A percentile compares a stretch with the other conserved stretches of the same genome.
Evolutionary conservation across 2,329 filamentous ascomycete genomes (phyloP).

Genomic region (Ophiocordyceps camponoti-saundersi): DNA sequence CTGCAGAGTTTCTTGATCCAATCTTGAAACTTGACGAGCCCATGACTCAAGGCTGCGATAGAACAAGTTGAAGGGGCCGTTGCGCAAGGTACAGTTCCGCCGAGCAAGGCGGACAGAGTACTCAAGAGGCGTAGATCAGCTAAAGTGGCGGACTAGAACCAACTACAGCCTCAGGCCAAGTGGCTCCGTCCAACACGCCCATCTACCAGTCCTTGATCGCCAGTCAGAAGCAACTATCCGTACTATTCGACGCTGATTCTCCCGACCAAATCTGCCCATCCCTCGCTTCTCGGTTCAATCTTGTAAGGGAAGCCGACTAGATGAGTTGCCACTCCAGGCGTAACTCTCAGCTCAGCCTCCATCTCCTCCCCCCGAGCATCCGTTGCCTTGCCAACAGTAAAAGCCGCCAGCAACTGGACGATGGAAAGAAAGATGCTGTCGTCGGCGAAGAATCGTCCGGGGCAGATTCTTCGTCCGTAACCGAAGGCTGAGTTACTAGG

Average conservation of each 20-base stretch:
- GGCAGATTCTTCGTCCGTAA: conserved; percentile 18
- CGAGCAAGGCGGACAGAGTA: too few species aligned
- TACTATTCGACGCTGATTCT: background rate
- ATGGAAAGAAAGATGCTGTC: conserved; percentile 14
- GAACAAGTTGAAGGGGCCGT: too few species aligned
- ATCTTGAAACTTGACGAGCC: too few species aligned
- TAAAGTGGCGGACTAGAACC: too few species aligned
- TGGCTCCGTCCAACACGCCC: too few species aligned
- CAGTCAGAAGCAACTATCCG: background rate
- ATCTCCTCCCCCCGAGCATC: conserved; percentile 18
- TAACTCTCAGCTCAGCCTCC: conserved; percentile 4
- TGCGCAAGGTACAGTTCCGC: too few species aligned
- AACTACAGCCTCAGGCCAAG: too few species aligned
- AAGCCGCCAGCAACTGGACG: conserved; percentile 21
- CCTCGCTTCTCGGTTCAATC: background rate
- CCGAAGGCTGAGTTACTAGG: conserved; percentile 14
- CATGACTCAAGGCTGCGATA: too few species aligned
- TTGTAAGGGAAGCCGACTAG: background rate
- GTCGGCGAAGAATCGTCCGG: conserved; percentile 15
- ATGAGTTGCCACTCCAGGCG: conserved; percentile 1
- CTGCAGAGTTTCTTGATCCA: too few species aligned
- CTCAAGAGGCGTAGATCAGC: too few species aligned
- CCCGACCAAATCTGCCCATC: background rate
- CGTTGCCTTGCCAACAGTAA: conserved; percentile 9
- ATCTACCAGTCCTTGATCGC: too few species aligned